A percentile compares a stretch with the other conserved stretches of the same genome.
These are phyloP conservation scores for Cephaloascus fragrans DNA, from an alignment of 805 yeast genomes.

Conservation along the genomic window DNA sequence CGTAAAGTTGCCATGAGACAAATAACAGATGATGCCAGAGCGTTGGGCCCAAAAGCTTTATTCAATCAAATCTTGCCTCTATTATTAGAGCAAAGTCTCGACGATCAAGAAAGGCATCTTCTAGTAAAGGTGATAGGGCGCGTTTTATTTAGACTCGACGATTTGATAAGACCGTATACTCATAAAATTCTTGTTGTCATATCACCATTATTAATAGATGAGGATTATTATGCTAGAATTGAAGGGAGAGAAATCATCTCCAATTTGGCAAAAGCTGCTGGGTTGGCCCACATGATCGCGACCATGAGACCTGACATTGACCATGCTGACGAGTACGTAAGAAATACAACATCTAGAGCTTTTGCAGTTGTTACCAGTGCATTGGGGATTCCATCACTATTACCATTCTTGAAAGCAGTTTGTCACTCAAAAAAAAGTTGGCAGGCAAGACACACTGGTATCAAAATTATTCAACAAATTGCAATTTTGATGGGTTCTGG, in stretches of 20 bases:
- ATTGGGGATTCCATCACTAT: constrained; percentile 55
- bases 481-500: constrained; percentile 62
- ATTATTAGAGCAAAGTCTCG: constrained; percentile 59
- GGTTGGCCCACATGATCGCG: constrained; percentile 71
- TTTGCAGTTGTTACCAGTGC: constrained; percentile 80
- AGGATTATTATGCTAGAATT: constrained; percentile 59
- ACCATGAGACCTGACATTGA: constrained; percentile 76
- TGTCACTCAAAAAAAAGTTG: constrained; percentile 67
- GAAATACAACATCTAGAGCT: constrained; percentile 68
- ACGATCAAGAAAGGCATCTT: constrained; percentile 76
- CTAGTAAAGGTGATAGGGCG: constrained; percentile 70
- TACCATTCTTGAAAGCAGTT: constrained; percentile 80
- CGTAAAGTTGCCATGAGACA: constrained; percentile 64
- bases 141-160: constrained; percentile 56
- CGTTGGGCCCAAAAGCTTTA: constrained; percentile 59
- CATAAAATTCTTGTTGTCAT: constrained; percentile 64
- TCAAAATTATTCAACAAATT: constrained; percentile 65
- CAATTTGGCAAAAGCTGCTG: constrained; percentile 70
- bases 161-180: constrained; percentile 59
- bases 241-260: constrained; percentile 78
- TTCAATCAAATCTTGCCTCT: constrained; percentile 71
- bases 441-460: constrained; percentile 81
- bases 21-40: constrained; percentile 51
- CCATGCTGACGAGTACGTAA: constrained; percentile 68
- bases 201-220: constrained; percentile 74